A percentile compares a stretch with the other conserved stretches of the same genome.
Conservation (phyloP, 768 basidiomycete species). For the Kwoniella europaea region DNA sequence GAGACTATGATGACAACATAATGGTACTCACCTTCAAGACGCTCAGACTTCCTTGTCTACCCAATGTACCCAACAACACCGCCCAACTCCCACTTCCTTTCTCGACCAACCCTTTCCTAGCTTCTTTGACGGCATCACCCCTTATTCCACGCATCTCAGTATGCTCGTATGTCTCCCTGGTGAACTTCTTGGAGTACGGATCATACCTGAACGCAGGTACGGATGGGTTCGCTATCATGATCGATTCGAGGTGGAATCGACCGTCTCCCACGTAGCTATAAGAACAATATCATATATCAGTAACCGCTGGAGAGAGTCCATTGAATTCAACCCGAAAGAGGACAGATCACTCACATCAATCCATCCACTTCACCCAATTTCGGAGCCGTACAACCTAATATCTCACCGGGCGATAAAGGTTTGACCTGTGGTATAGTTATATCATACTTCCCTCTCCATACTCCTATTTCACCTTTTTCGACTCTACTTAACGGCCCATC, state of each 20-base stretch:
- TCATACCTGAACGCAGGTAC: constrained; percentile 97
- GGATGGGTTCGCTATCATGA: constrained; percentile 98
- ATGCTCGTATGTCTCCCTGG: constrained; percentile 88
- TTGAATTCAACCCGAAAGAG: not conserved
- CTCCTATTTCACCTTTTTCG: constrained; percentile 48
- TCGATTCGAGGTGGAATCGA: constrained; percentile 95
- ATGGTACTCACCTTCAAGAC: constrained; percentile 71
- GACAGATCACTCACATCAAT: constrained; percentile 70
- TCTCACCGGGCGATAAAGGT: constrained; percentile 94
- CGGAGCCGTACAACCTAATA: constrained; percentile 95
- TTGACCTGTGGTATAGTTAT: constrained; percentile 61
- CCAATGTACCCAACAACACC: constrained; percentile 89
- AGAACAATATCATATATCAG: not conserved
- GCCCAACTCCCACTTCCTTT: constrained; percentile 70
- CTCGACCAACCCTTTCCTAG: constrained; percentile 66
- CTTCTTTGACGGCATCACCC: constrained; percentile 74
- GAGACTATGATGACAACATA: not conserved
- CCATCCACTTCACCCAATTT: constrained; percentile 79
- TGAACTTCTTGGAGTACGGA: constrained; percentile 96
- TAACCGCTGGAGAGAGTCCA: too few relatives aligned
- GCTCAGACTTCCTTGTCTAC: constrained; percentile 87
- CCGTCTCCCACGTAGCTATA: constrained; percentile 93
- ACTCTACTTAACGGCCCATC: constrained; percentile 38
- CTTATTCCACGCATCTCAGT: constrained; percentile 79
- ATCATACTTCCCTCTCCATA: constrained; percentile 58